Evolutionary conservation across 257 asterid genomes (phyloP).

Genomic region (Penstemon barbatus): DNA sequence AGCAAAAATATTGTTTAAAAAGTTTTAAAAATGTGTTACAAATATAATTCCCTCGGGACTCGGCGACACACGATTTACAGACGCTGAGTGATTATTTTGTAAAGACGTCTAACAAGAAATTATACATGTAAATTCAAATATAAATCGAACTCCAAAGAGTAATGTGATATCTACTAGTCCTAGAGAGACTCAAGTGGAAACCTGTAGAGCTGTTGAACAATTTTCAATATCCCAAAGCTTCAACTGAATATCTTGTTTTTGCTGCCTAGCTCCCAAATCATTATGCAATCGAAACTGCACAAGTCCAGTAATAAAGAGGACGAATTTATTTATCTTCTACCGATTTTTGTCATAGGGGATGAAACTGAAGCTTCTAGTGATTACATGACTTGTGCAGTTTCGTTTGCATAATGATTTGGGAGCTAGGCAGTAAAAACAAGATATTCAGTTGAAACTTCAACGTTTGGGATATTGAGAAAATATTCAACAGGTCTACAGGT

Average conservation of each 20-base stretch:
- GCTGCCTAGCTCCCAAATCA: conserved; percentile 57
- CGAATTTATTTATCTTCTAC: too few relatives aligned
- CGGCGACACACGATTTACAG: conserved; percentile 60
- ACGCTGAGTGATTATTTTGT: conserved; percentile 50
- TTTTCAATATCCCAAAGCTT: conserved; percentile 63
- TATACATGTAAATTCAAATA: not conserved
- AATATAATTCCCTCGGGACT: conserved; percentile 60
- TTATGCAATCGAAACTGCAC: conserved; percentile 45
- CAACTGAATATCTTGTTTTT: conserved; percentile 51
- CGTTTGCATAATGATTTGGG: conserved; percentile 65
- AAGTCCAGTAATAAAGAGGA: too few relatives aligned
- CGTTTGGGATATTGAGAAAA: conserved; percentile 60
- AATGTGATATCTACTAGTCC: not conserved
- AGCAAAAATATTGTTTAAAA: not conserved
- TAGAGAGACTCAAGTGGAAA: conserved; percentile 9
- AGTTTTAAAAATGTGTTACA: conserved; percentile 38
- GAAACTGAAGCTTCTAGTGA: too few relatives aligned
- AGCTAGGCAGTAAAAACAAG: conserved; percentile 49
- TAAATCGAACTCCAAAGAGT: not conserved
- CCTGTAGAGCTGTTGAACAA: conserved; percentile 65
- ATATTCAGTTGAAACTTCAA: conserved; percentile 52
- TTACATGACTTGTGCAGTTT: conserved; percentile 4
- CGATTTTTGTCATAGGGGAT: too few relatives aligned
- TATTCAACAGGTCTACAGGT: conserved; percentile 67
- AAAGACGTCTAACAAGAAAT: conserved; percentile 44